Conservation (phyloP, 179 eudicot genomes). For the Corrigiola litoralis region DNA sequence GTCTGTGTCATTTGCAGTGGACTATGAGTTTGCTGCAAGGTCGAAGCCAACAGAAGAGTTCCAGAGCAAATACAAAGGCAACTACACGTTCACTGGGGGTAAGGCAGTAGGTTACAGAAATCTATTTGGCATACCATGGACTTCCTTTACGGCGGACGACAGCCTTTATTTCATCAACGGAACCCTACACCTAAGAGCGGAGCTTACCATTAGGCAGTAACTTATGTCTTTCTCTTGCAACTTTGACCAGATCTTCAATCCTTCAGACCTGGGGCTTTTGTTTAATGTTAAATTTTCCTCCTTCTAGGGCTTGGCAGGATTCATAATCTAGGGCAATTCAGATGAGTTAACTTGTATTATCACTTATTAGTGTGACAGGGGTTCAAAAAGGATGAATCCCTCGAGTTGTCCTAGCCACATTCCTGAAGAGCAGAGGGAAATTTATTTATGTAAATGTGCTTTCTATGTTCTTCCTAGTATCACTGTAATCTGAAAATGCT, state of each 20-base stretch:
- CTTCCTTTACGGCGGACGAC: conserved; percentile 86
- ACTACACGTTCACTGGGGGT: conserved; percentile 89
- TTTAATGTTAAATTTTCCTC: neutral
- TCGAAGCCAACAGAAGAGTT: conserved; percentile 79
- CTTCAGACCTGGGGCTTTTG: neutral
- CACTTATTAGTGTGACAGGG: conserved; percentile 4
- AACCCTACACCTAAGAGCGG: conserved; percentile 74
- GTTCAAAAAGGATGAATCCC: neutral
- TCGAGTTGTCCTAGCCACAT: conserved; percentile 12
- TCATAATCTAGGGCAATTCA: conserved; percentile 9
- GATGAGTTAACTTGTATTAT: conserved; percentile 16
- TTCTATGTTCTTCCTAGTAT: neutral
- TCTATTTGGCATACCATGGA: conserved; percentile 80
- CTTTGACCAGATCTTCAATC: neutral
- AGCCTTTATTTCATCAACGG: conserved; percentile 81
- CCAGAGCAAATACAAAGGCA: conserved; percentile 78
- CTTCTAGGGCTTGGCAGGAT: conserved; percentile 17
- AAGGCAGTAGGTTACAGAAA: conserved; percentile 93
- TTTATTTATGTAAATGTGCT: conserved; percentile 27
- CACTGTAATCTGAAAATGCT: too few relatives aligned
- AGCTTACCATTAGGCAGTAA: conserved; percentile 74
- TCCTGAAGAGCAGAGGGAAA: conserved; percentile 11
- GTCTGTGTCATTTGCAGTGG: conserved; percentile 72
- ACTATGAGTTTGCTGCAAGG: conserved; percentile 85
- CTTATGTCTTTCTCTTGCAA: neutral